Base-by-base conservation (phyloP, 805 yeast genomes). In the Metschnikowia proteae region DNA sequence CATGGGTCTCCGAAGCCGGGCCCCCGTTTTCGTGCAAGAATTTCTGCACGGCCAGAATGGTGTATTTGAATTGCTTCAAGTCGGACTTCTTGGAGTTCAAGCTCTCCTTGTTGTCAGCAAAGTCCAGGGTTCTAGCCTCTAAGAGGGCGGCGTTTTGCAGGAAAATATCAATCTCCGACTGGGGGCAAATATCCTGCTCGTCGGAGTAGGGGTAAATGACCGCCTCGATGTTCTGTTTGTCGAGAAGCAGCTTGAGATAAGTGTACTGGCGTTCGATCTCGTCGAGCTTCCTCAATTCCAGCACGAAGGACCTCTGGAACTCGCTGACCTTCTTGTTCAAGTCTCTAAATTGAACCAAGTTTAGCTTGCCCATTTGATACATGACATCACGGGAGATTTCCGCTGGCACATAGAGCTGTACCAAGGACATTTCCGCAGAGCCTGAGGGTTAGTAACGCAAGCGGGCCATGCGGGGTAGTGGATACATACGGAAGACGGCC, bases 361-460 rank as follows among this genome's bases (percentile, higher is more conserved):
- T 95, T 63, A 88, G 73, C 56, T 88, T 89, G 4, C 99, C 99
- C 33, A 94, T 73, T 27, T 88, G 81, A 49, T 88, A 80, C n/a
- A 90, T 84, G 34, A 89, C 81, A 51, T 90, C 96, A 54, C 97
- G 76, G 6, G 96, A 81, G 38, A 87, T 84, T 68, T 94, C 99
- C 27, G 88, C 83, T 6, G 98, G 92, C 51, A 94, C 82, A 66
- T 88, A 92, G 58, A 94, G 75, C 73, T 94, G 97, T 46, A 92
- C 86, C 59, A 91, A 79, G 43, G 96, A 82, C 98, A 94, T 95
- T 62, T 88, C 96, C 84, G 98, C 98, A 49, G 98, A 91, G 76
- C 97, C 74, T 67, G 48, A 38, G 37, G 9, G 61, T 57, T 59
- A 55, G 62, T 60, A 56, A 5, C 10, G 5, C 17, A 25, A 35